These are phyloP conservation scores for Clonostachys byssicola DNA, from an alignment of 2,329 filamentous ascomycete species.

Conservation along the genomic window DNA sequence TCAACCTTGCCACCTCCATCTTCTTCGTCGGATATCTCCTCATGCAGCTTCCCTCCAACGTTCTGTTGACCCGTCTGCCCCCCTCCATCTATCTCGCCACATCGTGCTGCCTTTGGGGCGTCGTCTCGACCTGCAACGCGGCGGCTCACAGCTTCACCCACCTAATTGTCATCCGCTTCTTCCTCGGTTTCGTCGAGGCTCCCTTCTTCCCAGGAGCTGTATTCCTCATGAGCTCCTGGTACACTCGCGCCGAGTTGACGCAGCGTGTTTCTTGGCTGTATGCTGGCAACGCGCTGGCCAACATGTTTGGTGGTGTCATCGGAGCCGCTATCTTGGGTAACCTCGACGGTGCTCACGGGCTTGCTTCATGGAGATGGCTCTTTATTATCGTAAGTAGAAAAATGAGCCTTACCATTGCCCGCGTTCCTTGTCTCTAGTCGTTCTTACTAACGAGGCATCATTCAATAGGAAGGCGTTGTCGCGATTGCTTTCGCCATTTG, in stretches of 20 bases:
- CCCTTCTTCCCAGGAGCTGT: constrained; percentile 61
- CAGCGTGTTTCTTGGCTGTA: constrained; percentile 36
- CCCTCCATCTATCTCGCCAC: constrained; percentile 45
- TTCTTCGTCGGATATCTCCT: constrained; percentile 64
- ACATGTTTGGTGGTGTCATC: constrained; percentile 44
- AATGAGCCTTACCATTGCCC: too few species aligned
- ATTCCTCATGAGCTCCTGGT: constrained; percentile 62
- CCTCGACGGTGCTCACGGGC: constrained; percentile 16
- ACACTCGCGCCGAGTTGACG: constrained; percentile 37
- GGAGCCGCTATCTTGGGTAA: constrained; percentile 41
- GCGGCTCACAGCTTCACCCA: constrained; percentile 46
- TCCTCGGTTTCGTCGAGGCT: constrained; percentile 59
- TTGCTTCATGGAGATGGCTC: constrained; percentile 40
- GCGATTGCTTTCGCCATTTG: constrained; percentile 29
- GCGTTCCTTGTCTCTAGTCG: too few species aligned
- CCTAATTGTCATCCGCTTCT: constrained; percentile 52
- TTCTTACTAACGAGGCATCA: too few species aligned
- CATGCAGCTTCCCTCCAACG: constrained; percentile 58
- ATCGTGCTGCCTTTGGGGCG: constrained; percentile 56
- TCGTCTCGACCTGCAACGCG: constrained; percentile 53
- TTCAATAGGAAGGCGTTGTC: constrained; percentile 26
- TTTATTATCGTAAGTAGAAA: constrained; percentile 42
- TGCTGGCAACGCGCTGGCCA: constrained; percentile 51
- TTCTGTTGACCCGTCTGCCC: constrained; percentile 48
- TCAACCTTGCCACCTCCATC: constrained; percentile 56